Conservation (phyloP, 768 basidiomycete genomes). For the Leucocoprinus leucothites region DNA sequence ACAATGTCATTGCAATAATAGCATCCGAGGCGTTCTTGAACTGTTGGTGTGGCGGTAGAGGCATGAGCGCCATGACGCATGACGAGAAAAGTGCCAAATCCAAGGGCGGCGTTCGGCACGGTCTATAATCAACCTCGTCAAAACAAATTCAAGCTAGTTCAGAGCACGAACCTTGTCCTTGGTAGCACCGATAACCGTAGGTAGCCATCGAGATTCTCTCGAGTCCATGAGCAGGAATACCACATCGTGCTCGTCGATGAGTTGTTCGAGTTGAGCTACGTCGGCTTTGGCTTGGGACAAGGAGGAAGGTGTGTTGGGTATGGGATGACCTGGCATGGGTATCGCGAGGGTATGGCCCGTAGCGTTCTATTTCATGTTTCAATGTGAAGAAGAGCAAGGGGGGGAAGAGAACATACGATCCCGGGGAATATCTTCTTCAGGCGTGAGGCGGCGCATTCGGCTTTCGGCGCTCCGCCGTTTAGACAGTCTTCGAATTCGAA, state of each 20-base stretch:
- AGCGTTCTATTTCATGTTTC: conserved; percentile 58
- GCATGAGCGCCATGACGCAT: conserved; percentile 89
- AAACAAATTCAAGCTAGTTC: too few species aligned
- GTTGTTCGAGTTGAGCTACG: conserved; percentile 66
- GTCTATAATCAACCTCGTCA: conserved; percentile 56
- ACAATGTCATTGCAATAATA: conserved; percentile 99
- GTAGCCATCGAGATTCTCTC: conserved; percentile 95
- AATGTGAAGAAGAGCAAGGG: background rate
- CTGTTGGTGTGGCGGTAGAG: conserved; percentile 24
- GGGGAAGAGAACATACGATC: conserved; percentile 53
- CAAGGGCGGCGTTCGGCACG: conserved; percentile 90
- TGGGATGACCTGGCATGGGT: conserved; percentile 97
- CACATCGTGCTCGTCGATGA: conserved; percentile 85
- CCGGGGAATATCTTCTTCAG: conserved; percentile 91
- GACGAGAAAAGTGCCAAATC: conserved; percentile 94
- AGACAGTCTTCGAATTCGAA: conserved; percentile 95
- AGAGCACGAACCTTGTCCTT: conserved; percentile 73
- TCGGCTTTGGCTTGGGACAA: conserved; percentile 61
- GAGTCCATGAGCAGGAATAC: conserved; percentile 97
- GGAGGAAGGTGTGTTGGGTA: conserved; percentile 50
- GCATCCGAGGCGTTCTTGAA: conserved; percentile 68
- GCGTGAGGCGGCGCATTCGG: conserved; percentile 81
- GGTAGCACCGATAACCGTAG: conserved; percentile 80
- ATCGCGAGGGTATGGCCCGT: conserved; percentile 75
- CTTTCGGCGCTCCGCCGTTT: conserved; percentile 91